Percentiles rank a stretch among this genome's conserved stretches.
Evolutionary conservation across 768 basidiomycete species (phyloP).

Genomic region (Termitomyces sp.): DNA sequence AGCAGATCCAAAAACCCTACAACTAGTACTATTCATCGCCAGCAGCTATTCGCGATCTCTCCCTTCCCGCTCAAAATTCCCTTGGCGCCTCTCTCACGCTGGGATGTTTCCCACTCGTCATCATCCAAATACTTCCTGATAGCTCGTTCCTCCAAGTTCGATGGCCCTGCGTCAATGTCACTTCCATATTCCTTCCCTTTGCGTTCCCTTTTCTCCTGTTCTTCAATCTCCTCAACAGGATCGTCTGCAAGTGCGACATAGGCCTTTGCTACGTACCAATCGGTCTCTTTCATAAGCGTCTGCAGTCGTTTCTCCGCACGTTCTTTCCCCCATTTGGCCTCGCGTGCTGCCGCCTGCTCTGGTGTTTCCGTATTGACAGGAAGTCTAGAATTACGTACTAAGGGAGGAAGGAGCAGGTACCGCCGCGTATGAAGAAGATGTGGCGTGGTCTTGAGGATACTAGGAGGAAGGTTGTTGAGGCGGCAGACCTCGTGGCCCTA

Average conservation of each 20-base stretch:
- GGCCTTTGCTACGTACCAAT: slow-evolving; percentile 61
- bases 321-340: slow-evolving; percentile 44
- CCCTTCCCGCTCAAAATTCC: slow-evolving; percentile 4
- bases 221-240: slow-evolving; percentile 23
- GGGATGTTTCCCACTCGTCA: slow-evolving; percentile 61
- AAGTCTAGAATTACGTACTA: slow-evolving; percentile 24
- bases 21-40: not conserved
- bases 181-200: slow-evolving; percentile 12
- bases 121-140: slow-evolving; percentile 63
- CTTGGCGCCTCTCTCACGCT: not conserved
- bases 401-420: slow-evolving; percentile 50
- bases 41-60: not conserved
- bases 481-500: slow-evolving; percentile 60
- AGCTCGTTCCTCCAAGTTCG: slow-evolving; percentile 44
- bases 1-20: not conserved
- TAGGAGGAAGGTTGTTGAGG: slow-evolving; percentile 62
- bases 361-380: slow-evolving; percentile 17
- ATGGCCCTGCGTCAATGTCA: not conserved
- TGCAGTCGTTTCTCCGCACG: slow-evolving; percentile 61
- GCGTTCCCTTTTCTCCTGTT: slow-evolving; percentile 29
- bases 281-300: slow-evolving; percentile 64
- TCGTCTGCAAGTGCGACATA: slow-evolving; percentile 68
- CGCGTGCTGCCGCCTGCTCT: slow-evolving; percentile 30
- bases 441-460: slow-evolving; percentile 65
- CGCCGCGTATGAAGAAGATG: slow-evolving; percentile 71